Base-by-base conservation (phyloP, 148 eudicot genomes). In the Rhododendron henanense region DNA sequence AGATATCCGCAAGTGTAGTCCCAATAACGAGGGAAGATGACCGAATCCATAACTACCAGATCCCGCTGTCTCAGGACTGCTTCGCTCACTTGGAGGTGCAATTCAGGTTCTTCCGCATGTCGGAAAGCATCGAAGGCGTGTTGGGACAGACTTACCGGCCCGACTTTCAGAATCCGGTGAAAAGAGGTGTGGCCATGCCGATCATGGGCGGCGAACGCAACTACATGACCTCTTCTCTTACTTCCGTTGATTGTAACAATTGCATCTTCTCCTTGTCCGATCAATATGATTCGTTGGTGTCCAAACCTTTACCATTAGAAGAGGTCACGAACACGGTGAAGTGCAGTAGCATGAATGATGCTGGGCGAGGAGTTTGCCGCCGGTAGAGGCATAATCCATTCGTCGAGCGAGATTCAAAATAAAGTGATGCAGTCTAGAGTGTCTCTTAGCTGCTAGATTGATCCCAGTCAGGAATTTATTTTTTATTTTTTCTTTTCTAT, bases 101-200 rank as follows among this genome's bases (percentile, higher is more conserved):
- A 10, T 67, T 67, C 59, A 87, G 78, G 83, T 83, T 87, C 16
- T 78, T 83, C 18, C 48, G 15, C 6, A 33, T 87, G 31, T 74
- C 85, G 5, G 76, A 63, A 8, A 41, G 37, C 4, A 85, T 87
- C 2, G 85, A 87, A 16, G 88, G 88, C 0, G 85, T 87, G 48
- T 77, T 87, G 37, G 88, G 88, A 13, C 81, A 83, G 79, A 86
- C 88, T 2, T 86, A 87, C 45, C 59, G 85, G 5, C 78, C 83
- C 1, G 85, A 61, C 23, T 87, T 76, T 37, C 41, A n/a, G 59
- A 87, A 44, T 18, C 88, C 88, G 50, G 88, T 83, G 28, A 86
- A 86, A 48, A 67, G 73, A 41, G 88, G 85, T 15, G 88, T 87
- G 55, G 61, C 85, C 16, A 87, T 87, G 88, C 85, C 88, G 11